Conservation (phyloP, 2,329 filamentous ascomycete genomes). For the Colletotrichum plurivorum region DNA sequence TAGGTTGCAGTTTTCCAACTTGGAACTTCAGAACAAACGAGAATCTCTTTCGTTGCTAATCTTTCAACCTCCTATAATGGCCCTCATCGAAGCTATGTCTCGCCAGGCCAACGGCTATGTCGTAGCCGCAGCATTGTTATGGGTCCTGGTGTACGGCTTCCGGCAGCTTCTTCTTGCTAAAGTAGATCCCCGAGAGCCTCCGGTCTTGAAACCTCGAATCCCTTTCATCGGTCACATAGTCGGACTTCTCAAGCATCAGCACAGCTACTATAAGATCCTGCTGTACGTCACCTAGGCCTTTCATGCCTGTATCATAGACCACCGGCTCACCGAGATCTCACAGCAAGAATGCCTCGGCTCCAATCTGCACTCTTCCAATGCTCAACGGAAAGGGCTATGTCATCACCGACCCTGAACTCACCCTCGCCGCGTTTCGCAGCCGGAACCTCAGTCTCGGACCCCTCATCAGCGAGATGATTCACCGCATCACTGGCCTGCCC, state of each 20-base stretch:
- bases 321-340: not conserved
- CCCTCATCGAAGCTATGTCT: too few relatives aligned
- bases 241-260: constrained; percentile 54
- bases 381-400: constrained; percentile 59
- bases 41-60: too few relatives aligned
- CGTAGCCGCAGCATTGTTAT: too few relatives aligned
- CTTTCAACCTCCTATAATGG: too few relatives aligned
- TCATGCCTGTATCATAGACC: too few relatives aligned
- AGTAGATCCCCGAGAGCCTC: constrained; percentile 56
- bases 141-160: too few relatives aligned
- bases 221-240: constrained; percentile 64
- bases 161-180: too few relatives aligned
- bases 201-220: constrained; percentile 55
- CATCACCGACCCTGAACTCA: constrained; percentile 55
- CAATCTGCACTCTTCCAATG: constrained; percentile 61
- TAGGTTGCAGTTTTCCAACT: too few relatives aligned
- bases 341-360: constrained; percentile 7
- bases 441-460: constrained; percentile 60
- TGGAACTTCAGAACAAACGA: too few relatives aligned
- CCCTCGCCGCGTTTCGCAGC: constrained; percentile 55
- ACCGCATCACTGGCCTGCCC: constrained; percentile 54
- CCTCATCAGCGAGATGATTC: constrained; percentile 54
- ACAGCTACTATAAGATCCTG: constrained; percentile 53
- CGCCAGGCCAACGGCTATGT: too few relatives aligned
- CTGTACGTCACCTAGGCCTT: constrained; percentile 47